Percentiles rank a stretch among this genome's conserved stretches.
These are phyloP conservation scores for Pachysandra terminalis DNA, from an alignment of 164 flowering plant species.

Conservation along the genomic window DNA sequence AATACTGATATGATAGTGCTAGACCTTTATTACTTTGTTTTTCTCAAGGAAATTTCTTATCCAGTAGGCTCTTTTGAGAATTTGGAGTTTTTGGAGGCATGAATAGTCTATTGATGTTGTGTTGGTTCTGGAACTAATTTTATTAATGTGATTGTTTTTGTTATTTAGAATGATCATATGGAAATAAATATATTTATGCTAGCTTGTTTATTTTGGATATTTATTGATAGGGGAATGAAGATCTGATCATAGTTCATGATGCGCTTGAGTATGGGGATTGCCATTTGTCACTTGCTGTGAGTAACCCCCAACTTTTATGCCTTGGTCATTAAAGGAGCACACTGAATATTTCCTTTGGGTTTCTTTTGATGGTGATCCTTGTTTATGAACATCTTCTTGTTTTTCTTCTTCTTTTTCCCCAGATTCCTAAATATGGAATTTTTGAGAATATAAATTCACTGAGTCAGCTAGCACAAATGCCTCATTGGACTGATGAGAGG, in stretches of 20 bases:
- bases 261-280: slow-evolving; percentile 91
- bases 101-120: not conserved
- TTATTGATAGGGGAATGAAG: slow-evolving; percentile 60
- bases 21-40: not conserved
- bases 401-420: not conserved
- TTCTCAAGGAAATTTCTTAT: not conserved
- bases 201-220: not conserved
- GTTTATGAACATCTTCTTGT: slow-evolving; percentile 1
- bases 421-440: slow-evolving; percentile 95
- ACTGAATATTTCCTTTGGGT: not conserved
- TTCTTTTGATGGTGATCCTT: slow-evolving; percentile 5
- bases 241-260: slow-evolving; percentile 85
- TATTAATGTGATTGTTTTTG: not conserved
- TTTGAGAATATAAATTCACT: slow-evolving; percentile 91
- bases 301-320: slow-evolving; percentile 18
- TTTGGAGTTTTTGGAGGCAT: not conserved
- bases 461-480: slow-evolving; percentile 82
- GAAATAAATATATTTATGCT: not conserved
- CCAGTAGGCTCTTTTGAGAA: not conserved
- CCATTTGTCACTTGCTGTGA: slow-evolving; percentile 82
- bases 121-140: not conserved
- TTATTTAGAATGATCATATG: not conserved
- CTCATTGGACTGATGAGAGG: slow-evolving; percentile 89
- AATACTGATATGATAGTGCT: not conserved
- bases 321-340: not conserved